Conservation (phyloP, 1,284 basidiomycete genomes). For the Papiliotrema fonsecae region DNA sequence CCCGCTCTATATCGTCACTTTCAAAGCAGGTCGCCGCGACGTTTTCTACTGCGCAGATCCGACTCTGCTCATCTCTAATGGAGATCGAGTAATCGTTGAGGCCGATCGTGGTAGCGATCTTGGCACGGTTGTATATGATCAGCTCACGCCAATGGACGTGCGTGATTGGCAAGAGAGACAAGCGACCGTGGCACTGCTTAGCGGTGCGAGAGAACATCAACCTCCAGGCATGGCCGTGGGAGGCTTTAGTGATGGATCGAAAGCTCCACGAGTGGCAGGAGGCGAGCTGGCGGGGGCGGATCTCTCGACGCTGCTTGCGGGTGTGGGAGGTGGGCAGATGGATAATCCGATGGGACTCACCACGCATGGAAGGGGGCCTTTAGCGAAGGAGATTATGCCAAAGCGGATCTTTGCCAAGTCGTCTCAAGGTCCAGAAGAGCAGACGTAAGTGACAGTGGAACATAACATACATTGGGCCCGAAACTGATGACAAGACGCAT, state of each 20-base stretch:
- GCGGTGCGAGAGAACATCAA: slow-evolving; percentile 45
- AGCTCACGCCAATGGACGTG: slow-evolving; percentile 84
- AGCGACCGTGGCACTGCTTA: slow-evolving; percentile 44
- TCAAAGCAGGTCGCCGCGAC: slow-evolving; percentile 94
- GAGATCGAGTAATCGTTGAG: slow-evolving; percentile 90
- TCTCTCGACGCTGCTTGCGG: slow-evolving; percentile 32
- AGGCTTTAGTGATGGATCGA: not conserved
- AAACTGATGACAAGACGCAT: slow-evolving; percentile 55
- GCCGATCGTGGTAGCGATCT: slow-evolving; percentile 92
- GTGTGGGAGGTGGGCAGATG: slow-evolving; percentile 40
- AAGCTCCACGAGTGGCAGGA: slow-evolving; percentile 16
- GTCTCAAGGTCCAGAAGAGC: slow-evolving; percentile 62
- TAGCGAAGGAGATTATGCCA: slow-evolving; percentile 80
- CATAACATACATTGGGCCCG: not conserved
- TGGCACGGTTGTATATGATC: slow-evolving; percentile 83
- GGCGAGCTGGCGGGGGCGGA: slow-evolving; percentile 44
- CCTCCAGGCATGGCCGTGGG: slow-evolving; percentile 49
- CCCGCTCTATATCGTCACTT: slow-evolving; percentile 93
- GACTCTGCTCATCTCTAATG: slow-evolving; percentile 55
- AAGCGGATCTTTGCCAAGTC: slow-evolving; percentile 97
- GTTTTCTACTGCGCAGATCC: slow-evolving; percentile 80
- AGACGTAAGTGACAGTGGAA: slow-evolving; percentile 66
- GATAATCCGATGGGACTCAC: slow-evolving; percentile 27
- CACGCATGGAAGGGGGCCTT: slow-evolving; percentile 31
- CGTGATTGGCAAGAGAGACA: slow-evolving; percentile 80